Evolutionary conservation across 164 flowering plant genomes (phyloP).

Genomic region (Nymphaea thermarum): DNA sequence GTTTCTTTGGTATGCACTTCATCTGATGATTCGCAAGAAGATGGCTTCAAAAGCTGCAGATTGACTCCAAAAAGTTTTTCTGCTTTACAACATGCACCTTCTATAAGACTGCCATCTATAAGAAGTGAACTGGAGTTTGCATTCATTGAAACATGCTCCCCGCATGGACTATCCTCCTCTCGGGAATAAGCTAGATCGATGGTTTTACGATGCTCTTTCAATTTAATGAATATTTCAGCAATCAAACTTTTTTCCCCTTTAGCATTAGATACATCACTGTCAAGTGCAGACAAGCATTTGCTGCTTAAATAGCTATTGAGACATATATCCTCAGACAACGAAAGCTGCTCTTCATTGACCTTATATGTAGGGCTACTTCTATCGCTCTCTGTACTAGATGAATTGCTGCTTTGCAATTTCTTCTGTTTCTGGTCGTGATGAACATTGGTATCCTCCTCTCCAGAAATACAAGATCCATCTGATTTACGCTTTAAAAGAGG

Average conservation of each 20-base stretch:
- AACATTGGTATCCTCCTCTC: not conserved
- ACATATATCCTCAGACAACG: not conserved
- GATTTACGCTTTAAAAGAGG: not conserved
- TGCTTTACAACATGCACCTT: not conserved
- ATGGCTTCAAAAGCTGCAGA: conserved; percentile 10
- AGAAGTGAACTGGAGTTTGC: not conserved
- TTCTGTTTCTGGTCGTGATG: not conserved
- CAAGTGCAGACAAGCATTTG: not conserved
- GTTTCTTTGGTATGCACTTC: not conserved
- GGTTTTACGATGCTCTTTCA: not conserved
- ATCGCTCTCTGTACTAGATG: not conserved
- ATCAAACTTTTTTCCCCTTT: not conserved
- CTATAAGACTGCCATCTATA: not conserved
- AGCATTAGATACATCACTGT: not conserved
- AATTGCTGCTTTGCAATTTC: not conserved
- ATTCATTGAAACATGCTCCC: not conserved
- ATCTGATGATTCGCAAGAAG: not conserved
- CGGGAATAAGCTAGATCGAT: not conserved
- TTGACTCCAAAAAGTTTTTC: conserved; percentile 33
- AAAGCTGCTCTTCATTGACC: not conserved
- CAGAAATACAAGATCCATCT: not conserved
- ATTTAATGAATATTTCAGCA: not conserved
- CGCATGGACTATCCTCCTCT: not conserved
- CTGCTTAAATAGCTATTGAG: not conserved
- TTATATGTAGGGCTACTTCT: not conserved